Base-by-base conservation (phyloP, 768 basidiomycete species). In the Leccinum obscurum region DNA sequence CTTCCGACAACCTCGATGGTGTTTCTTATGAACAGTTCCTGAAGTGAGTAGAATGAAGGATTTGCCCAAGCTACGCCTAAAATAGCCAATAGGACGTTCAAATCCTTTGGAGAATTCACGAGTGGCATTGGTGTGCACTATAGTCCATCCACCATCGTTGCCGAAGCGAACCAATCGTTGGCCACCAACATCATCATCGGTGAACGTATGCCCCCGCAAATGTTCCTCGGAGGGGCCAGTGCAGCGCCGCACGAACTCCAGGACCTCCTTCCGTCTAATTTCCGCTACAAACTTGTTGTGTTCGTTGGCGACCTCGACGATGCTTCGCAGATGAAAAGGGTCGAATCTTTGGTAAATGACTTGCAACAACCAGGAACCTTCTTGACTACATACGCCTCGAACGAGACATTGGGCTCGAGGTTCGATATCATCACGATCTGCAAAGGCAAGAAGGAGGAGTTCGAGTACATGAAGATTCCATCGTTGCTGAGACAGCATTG, bases 121-220 rank as follows among this genome's bases (percentile, higher is more conserved):
- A 80, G 78, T 57, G 82, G 80, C 26, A 77, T 81, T 52, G 79
- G 80, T n/a, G 77, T 83, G 46, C 81, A 82, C 66, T 85, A 84
- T 64, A 54, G 63, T 7, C 71, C 80, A 6, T 84, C 81, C 24
- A 54, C 68, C 0, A 69, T 76, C 52, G 76, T 78, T n/a, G 57
- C 69, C 48, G 52, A 74, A 9, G 62, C 66, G 11, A 66, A 78
- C 59, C 79, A 82, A 60, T 15, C 69, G 6, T 61, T 71, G 56
- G 81, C 81, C 4, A 54, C 69, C 4, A 72, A 75, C 50, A 71
- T 85, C 14, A 68, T 73, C 54, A 70, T 83, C 44, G 84, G 84
- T n/a, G 70, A 82, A 75, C 82, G 83, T 48, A 74, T 84, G 58
- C 71, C 77, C 6, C 82, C 82, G 3, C 80, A 82, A 60, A 71